Percentiles rank a stretch among this genome's conserved stretches.
Conservation (phyloP, 2,329 filamentous ascomycete genomes). For the Xylariales sp. region DNA sequence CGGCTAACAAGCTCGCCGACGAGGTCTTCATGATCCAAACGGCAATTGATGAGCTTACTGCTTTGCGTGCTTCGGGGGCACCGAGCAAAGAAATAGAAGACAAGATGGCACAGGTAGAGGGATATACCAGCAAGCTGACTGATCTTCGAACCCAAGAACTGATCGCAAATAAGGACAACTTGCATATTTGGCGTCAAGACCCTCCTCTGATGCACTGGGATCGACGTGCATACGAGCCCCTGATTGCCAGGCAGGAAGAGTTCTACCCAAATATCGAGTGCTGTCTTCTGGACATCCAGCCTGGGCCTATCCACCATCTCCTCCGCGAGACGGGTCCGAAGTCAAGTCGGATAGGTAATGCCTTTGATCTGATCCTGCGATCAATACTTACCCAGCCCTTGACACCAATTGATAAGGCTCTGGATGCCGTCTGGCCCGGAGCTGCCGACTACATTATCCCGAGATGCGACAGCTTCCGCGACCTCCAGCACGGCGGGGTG, state of each 20-base stretch:
- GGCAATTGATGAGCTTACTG: conserved; percentile 8
- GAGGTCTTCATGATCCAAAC: conserved; percentile 2
- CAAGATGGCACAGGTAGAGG: conserved; percentile 16
- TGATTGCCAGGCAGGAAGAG: conserved; percentile 54
- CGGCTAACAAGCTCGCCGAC: conserved; percentile 12
- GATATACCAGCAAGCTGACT: conserved; percentile 14
- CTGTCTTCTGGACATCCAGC: conserved; percentile 63
- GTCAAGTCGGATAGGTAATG: conserved; percentile 39
- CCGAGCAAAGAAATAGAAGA: conserved; percentile 19
- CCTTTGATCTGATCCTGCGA: conserved; percentile 47
- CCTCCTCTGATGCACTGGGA: conserved; percentile 63
- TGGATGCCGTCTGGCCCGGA: conserved; percentile 56
- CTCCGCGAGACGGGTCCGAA: conserved; percentile 40
- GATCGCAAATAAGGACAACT: conserved; percentile 45
- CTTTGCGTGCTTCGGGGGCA: conserved; percentile 9
- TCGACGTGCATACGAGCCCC: conserved; percentile 64
- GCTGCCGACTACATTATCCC: conserved; percentile 49
- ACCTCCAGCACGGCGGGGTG: conserved; percentile 43
- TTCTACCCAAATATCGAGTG: conserved; percentile 60
- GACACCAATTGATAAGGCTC: conserved; percentile 32
- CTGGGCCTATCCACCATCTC: conserved; percentile 46
- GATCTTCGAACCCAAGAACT: conserved; percentile 31
- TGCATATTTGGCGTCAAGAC: conserved; percentile 43
- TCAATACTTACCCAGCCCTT: conserved; percentile 30
- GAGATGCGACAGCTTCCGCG: conserved; percentile 42